Evolutionary conservation across 1,139 yeast genomes (phyloP), one percentile per base, ranked within the genome.

Genomic region (Lodderomyces margitis): DNA sequence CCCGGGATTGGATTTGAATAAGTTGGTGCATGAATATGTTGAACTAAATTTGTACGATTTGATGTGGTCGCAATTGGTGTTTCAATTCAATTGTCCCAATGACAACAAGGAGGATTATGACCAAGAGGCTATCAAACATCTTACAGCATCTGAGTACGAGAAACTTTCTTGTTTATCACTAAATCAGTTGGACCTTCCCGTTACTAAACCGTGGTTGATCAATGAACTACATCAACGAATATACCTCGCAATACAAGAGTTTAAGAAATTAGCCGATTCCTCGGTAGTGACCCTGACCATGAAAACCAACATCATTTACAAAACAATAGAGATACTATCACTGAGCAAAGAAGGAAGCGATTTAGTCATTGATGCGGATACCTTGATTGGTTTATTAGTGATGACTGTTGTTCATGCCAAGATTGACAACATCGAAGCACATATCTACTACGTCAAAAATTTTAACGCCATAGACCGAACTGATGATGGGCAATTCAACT

Each of bases 301-400:
- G 5, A 87, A 87, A 56, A 66, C 80, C 12, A 64, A 66, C 2
- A 68, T 81, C 0, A 57, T 89, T 2, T 58, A 75, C 3, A 64
- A 73, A 1, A 79, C 91, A 0, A 66, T 89, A 31, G 68, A 72
- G 36, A 61, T 68, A 0, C 87, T 0, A 20, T 37, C 16, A 51
- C 57, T 7, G 21, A 20, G 8, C 12, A 37, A n/a, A 34, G 31
- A 7, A 7, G 27, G 27, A 19, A 25, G 34, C 10, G 24, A 25
- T 19, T 47, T 66, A 14, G 55, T 68, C 1, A 69, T 88, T 10
- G 92, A 85, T 59, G 98, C 98, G 0, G 98, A 91, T 56, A 80
- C 87, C 0, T 65, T 91, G 30, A 76, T 91, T 5, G 83, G 91
- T 1, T 64, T 89, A 39, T 64, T 91, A 45, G 75, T 88, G 5